Evolutionary conservation across 129 eudicot species (phyloP).

Genomic region (Helianthus annuus): HanXRQr2.0-SUNRISE NC_035442.2:118840237-118840736

Average conservation of each 20-base stretch:
- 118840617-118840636: neutral
- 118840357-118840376: slow-evolving; percentile 72
- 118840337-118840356: slow-evolving; percentile 69
- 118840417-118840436: slow-evolving; percentile 8
- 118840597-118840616: neutral
- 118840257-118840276: neutral
- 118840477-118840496: slow-evolving; percentile 79
- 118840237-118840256: neutral
- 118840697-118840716: too few species aligned
- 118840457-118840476: slow-evolving; percentile 6
- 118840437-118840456: neutral
- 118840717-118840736: too few species aligned
- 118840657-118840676: too few species aligned
- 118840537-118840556: slow-evolving; percentile 39
- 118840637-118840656: neutral
- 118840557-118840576: slow-evolving; percentile 4
- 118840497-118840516: slow-evolving; percentile 83
- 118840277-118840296: neutral
- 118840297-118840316: slow-evolving; percentile 63
- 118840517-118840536: slow-evolving; percentile 84
- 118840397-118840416: neutral
- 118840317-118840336: slow-evolving; percentile 76
- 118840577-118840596: slow-evolving; percentile 4
- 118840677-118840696: too few species aligned
- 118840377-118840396: slow-evolving; percentile 43